Conservation (phyloP, 2,329 filamentous ascomycete species). For the Hypoxylon sp. region DNA sequence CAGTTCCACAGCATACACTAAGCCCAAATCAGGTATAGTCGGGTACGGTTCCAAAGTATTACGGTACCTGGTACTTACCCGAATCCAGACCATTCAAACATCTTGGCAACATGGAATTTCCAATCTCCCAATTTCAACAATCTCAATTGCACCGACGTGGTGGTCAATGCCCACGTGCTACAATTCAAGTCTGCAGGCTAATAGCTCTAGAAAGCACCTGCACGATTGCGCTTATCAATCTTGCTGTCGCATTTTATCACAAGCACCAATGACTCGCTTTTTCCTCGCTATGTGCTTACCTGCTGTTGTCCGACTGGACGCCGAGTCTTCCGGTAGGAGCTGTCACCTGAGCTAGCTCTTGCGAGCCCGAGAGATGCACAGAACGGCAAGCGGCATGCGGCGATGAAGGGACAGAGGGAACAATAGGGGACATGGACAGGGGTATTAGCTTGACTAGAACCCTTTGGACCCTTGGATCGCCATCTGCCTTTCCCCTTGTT, state of each 20-base stretch:
- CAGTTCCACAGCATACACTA: too few relatives aligned
- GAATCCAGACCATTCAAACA: too few relatives aligned
- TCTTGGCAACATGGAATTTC: too few relatives aligned
- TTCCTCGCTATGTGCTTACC: constrained; percentile 22
- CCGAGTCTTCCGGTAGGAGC: constrained; percentile 31
- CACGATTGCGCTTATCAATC: constrained; percentile 25
- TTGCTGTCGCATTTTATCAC: constrained; percentile 3
- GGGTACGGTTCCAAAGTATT: too few relatives aligned
- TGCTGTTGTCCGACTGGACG: constrained; percentile 17
- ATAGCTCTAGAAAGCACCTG: not conserved
- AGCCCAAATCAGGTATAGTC: too few relatives aligned
- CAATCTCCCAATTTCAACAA: too few relatives aligned
- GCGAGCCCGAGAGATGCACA: constrained; percentile 6
- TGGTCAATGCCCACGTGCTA: constrained; percentile 3
- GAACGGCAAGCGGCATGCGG: not conserved
- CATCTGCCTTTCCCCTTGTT: too few relatives aligned
- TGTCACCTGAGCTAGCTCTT: constrained; percentile 23
- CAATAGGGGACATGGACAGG: not conserved
- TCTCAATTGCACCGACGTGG: not conserved
- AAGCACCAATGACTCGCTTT: constrained; percentile 13
- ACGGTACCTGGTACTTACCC: too few relatives aligned
- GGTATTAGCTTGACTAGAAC: not conserved
- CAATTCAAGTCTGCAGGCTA: constrained; percentile 1
- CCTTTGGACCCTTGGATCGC: constrained; percentile 17
- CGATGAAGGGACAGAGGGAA: not conserved